These are phyloP conservation scores for Aspergillus latus DNA, from an alignment of 2,329 filamentous ascomycete genomes.

Conservation along the genomic window DNA sequence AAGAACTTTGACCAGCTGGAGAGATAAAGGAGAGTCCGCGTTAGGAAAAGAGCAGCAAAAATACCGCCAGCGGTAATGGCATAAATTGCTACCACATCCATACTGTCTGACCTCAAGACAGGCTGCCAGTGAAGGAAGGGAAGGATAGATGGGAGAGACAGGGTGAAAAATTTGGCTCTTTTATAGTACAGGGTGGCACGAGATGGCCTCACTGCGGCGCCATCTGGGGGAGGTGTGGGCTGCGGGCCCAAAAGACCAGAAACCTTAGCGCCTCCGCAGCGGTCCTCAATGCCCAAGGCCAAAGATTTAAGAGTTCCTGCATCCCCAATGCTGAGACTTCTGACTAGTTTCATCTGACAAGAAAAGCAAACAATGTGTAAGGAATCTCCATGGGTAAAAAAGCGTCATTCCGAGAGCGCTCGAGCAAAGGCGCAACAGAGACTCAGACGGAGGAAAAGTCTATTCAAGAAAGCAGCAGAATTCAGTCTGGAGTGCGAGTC, in stretches of 20 bases:
- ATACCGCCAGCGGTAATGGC: slow-evolving; percentile 19
- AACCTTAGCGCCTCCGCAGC: neutral
- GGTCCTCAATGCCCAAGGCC: neutral
- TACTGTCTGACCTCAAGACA: neutral
- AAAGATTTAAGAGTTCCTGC: neutral
- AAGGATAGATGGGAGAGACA: neutral
- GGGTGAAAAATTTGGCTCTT: neutral
- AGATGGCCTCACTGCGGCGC: neutral
- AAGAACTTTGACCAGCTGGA: slow-evolving; percentile 5
- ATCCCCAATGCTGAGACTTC: neutral
- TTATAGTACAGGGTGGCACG: neutral
- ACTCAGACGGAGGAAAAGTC: slow-evolving; percentile 15
- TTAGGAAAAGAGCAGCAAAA: slow-evolving; percentile 17
- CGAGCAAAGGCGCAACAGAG: slow-evolving; percentile 21
- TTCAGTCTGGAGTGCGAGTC: slow-evolving; percentile 21
- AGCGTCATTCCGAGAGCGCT: slow-evolving; percentile 18
- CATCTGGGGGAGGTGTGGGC: too few relatives aligned
- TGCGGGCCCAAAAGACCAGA: neutral
- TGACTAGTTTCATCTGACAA: neutral
- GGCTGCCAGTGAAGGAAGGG: neutral
- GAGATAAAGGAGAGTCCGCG: slow-evolving; percentile 2
- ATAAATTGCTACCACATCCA: slow-evolving; percentile 16
- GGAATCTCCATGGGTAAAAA: slow-evolving; percentile 8
- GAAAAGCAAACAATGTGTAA: neutral
- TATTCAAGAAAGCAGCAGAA: slow-evolving; percentile 23